Evolutionary conservation across 2,329 filamentous ascomycete species (phyloP).

Genomic region (Fusarium sarcochroum): DNA sequence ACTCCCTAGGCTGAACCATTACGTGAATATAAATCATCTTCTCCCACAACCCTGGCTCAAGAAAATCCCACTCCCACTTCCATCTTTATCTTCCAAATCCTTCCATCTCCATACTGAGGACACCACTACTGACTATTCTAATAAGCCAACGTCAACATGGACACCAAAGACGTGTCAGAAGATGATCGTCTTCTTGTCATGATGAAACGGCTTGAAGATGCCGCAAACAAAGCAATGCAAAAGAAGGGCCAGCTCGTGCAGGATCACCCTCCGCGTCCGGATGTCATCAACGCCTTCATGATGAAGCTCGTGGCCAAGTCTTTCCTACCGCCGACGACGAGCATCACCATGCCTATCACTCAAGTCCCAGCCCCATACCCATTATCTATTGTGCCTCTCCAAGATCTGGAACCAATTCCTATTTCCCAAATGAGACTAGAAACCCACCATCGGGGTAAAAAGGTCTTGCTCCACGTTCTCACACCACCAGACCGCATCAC

Average conservation of each 20-base stretch:
- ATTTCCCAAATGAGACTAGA: conserved; percentile 29
- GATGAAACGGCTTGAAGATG: neutral
- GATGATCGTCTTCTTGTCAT: neutral
- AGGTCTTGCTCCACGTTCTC: conserved; percentile 34
- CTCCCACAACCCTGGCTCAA: neutral
- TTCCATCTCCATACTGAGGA: neutral
- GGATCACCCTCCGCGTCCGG: neutral
- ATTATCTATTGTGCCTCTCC: neutral
- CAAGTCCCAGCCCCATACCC: conserved; percentile 6
- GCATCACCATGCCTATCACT: neutral
- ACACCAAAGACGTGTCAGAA: neutral
- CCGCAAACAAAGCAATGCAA: neutral
- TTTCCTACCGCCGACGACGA: accelerated
- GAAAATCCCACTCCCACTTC: neutral
- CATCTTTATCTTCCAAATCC: neutral
- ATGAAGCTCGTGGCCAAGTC: neutral
- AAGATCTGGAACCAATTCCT: conserved; percentile 6
- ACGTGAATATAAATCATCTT: too few relatives aligned
- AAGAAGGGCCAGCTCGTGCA: conserved; percentile 21
- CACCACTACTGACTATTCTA: neutral
- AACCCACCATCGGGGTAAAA: conserved; percentile 38
- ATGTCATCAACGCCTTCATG: neutral
- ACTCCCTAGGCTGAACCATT: too few relatives aligned
- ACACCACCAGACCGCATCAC: conserved; percentile 37
- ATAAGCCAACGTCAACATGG: neutral